These are phyloP conservation scores for Nannochloropsis gaditana DNA, from an alignment of 108 stramenopile species.

Conservation along the genomic window DNA sequence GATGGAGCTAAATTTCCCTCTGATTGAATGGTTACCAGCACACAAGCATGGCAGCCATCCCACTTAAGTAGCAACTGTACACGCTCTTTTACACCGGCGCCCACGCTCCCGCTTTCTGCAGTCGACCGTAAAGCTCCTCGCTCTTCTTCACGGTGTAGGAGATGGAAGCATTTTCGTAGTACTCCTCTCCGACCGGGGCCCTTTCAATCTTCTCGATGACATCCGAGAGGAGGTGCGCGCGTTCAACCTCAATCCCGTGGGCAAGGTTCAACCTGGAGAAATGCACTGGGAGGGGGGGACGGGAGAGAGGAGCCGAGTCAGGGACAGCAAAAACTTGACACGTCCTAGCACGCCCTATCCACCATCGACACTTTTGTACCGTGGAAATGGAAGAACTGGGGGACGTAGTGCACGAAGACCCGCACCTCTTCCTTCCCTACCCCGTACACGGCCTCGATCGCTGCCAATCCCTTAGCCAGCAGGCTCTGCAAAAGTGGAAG, in stretches of 20 bases:
- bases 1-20: too few species aligned
- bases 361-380: background rate
- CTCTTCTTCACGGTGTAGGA: background rate
- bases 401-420: constrained; percentile 15
- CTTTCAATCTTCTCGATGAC: constrained; percentile 2
- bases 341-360: background rate
- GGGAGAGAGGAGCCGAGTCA: background rate
- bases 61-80: too few species aligned
- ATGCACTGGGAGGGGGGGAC: background rate
- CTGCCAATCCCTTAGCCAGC: background rate
- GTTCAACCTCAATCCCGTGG: constrained; percentile 18
- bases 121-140: background rate
- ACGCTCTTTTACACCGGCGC: too few species aligned
- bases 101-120: background rate
- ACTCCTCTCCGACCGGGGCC: background rate
- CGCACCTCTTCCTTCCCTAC: background rate
- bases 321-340: background rate
- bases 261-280: background rate
- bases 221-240: constrained; percentile 12
- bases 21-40: too few species aligned
- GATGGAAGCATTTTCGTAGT: background rate
- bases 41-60: too few species aligned
- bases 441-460: background rate
- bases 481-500: background rate
- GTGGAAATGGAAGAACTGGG: constrained; percentile 21